Evolutionary conservation across 306 rosid species (phyloP).

Genomic region (Astragalus membranaceus): DNA sequence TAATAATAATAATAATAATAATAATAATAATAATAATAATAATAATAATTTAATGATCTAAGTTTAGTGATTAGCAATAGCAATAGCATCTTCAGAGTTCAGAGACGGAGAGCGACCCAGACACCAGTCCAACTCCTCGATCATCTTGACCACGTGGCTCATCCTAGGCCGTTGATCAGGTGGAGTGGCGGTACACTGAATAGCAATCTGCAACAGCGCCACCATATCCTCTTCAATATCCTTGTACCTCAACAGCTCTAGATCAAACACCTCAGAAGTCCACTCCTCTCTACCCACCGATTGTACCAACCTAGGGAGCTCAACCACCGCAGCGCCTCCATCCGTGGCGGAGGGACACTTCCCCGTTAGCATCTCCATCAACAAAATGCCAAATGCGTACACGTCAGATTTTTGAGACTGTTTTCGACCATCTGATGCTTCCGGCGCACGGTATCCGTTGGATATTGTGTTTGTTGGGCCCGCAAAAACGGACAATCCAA

Average conservation of each 20-base stretch:
- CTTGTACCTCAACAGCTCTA: conserved; percentile 85
- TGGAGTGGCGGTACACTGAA: conserved; percentile 41
- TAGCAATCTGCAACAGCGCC: conserved; percentile 60
- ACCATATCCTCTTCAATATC: conserved; percentile 96
- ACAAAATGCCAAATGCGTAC: conserved; percentile 68
- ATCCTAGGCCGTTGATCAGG: conserved; percentile 79
- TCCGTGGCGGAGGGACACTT: conserved; percentile 66
- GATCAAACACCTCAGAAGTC: conserved; percentile 94
- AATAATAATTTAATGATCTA: not conserved
- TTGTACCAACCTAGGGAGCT: conserved; percentile 79
- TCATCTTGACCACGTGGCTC: conserved; percentile 78
- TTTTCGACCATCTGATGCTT: conserved; percentile 51
- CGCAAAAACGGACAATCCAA: conserved; percentile 56
- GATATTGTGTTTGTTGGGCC: conserved; percentile 29
- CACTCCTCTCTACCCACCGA: conserved; percentile 90
- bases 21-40: too few relatives aligned
- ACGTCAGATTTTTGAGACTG: conserved; percentile 64
- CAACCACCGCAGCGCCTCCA: conserved; percentile 25
- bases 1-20: too few relatives aligned
- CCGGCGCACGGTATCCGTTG: conserved; percentile 81
- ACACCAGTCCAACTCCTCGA: conserved; percentile 55
- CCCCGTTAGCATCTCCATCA: conserved; percentile 78
- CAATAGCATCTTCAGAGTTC: conserved; percentile 69
- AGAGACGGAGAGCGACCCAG: conserved; percentile 50
- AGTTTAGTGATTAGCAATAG: not conserved